Percentiles rank a stretch among this genome's conserved stretches.
These are phyloP conservation scores for Conidiobolus incongruus DNA, from an alignment of 371 early-diverging fungal genomes.

Conservation along the genomic window DNA sequence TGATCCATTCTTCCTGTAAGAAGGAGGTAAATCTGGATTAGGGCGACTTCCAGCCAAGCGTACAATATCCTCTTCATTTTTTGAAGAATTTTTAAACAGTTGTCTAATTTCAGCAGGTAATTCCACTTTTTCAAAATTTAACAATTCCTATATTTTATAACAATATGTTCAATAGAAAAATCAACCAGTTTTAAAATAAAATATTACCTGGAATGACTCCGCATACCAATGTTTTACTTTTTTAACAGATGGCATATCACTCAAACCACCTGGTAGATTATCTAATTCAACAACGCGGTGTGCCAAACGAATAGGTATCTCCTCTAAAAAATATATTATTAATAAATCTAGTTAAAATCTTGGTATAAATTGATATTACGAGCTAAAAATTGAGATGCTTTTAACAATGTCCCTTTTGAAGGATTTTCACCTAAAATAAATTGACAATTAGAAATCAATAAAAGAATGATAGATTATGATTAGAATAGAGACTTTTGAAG, in stretches of 20 bases:
- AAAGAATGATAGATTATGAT: no score
- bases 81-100: no score
- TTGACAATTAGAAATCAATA: neutral
- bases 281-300: slow-evolving; percentile 91
- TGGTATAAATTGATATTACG: slow-evolving; percentile 13
- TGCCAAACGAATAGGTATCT: slow-evolving; percentile 87
- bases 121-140: no score
- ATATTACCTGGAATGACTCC: slow-evolving; percentile 58
- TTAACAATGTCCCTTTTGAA: slow-evolving; percentile 57
- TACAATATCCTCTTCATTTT: no score
- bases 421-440: slow-evolving; percentile 46
- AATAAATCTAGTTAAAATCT: no score
- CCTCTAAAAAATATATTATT: slow-evolving; percentile 39
- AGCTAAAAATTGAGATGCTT: slow-evolving; percentile 75
- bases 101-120: no score
- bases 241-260: slow-evolving; percentile 69
- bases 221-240: slow-evolving; percentile 90
- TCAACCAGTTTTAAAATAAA: neutral
- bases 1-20: neutral
- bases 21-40: slow-evolving; percentile 1
- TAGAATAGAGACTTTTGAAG: no score
- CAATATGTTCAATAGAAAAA: no score
- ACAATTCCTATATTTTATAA: no score
- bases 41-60: no score
- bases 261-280: slow-evolving; percentile 61